Base-by-base conservation (phyloP, 2,329 filamentous ascomycete genomes). In the Epichloe hybrida region DNA sequence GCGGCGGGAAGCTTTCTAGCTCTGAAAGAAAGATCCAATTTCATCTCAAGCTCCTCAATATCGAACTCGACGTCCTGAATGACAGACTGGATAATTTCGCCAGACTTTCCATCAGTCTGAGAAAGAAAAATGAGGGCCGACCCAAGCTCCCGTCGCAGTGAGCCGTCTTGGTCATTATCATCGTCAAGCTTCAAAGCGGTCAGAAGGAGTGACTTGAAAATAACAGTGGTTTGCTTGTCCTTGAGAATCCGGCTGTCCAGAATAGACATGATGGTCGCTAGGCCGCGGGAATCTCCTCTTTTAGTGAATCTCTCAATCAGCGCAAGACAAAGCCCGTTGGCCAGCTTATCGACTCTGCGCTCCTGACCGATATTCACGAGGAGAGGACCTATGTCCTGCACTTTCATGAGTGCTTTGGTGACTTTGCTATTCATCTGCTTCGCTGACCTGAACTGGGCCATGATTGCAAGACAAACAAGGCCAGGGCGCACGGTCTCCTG, bases 381-480 rank as follows among this genome's bases (percentile, higher is more conserved):
- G 12, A 78, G 72, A 39, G 68, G 67, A n/a, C 77, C 70, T 27
- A 89, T 69, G 45, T 80, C 72, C 0, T 77, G 71, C 20, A 86
- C 68, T 54, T 80, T 83, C 53, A 88, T 69, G 5, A 93, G 66
- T 9, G 79, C 79, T 63, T 81, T 88, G 34, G 83, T 76, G 4
- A 91, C 81, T 54, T 79, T 79, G 59, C 75, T 77, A 1, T 87
- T 84, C 52, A 95, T 74, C 54, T 79, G 78, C 54, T 81, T 78
- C 4, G 81, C 77, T 3, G 81, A 81, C 62, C 87, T 82, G 65
- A 89, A 84, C 62, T 95, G 86, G 1, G 88, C 85, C 41, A 97
- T 72, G 20, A 95, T 81, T 4, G 86, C 82, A 49, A 97, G 69
- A 61, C 87, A 94, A 12, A 88, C 81, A 1, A 96, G 73, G 11